Conservation (phyloP, 768 basidiomycete genomes). For the Xerocomus spinulosus region DNA sequence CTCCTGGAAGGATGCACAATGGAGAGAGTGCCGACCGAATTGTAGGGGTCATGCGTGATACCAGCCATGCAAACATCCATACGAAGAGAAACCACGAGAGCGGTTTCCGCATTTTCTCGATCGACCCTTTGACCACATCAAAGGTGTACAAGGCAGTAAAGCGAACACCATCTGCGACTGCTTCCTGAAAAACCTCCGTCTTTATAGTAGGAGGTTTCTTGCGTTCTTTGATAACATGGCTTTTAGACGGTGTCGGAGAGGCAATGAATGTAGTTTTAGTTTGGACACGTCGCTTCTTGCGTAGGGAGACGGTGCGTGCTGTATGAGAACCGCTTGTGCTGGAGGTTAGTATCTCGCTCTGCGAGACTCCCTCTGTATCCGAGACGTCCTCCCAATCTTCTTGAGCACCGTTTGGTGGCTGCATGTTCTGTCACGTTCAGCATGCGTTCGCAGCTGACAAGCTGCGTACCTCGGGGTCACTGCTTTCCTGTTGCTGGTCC, state of each 20-base stretch:
- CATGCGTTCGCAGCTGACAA: background rate
- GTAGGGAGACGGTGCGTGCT: constrained; percentile 16
- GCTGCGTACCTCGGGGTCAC: constrained; percentile 7
- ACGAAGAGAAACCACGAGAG: constrained; percentile 51
- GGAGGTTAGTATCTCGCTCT: constrained; percentile 3
- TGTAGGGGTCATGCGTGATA: constrained; percentile 37
- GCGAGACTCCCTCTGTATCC: constrained; percentile 14
- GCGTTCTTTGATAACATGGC: constrained; percentile 17
- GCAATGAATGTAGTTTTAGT: constrained; percentile 20
- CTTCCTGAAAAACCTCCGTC: constrained; percentile 23
- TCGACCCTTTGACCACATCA: constrained; percentile 44
- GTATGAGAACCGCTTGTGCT: constrained; percentile 6
- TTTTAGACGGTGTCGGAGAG: constrained; percentile 18
- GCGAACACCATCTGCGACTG: constrained; percentile 19
- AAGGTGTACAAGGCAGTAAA: constrained; percentile 38
- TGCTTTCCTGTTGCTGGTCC: background rate
- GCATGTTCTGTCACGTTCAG: background rate
- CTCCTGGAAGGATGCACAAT: constrained; percentile 56
- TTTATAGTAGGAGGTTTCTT: constrained; percentile 28
- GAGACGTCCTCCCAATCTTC: constrained; percentile 36
- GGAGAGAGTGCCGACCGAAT: constrained; percentile 51
- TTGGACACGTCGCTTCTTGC: constrained; percentile 28
- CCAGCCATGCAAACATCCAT: constrained; percentile 45
- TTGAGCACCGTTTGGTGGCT: constrained; percentile 5
- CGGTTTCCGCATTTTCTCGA: constrained; percentile 51